Conservation (phyloP, 2,329 filamentous ascomycete species). For the Catunica adiposa region DNA sequence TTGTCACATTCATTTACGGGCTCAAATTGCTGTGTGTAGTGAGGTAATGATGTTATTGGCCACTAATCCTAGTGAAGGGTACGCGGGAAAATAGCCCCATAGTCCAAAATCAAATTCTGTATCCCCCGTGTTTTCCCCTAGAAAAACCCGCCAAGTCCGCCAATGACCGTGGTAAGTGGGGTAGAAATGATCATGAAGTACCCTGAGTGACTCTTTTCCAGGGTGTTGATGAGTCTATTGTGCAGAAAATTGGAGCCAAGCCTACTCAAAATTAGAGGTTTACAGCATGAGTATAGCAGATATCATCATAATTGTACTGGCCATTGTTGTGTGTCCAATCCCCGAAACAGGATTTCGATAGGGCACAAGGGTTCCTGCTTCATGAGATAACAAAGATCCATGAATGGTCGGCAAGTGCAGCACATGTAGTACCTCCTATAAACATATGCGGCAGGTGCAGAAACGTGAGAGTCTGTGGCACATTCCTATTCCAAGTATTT, state of each 20-base stretch:
- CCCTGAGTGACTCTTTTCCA: not conserved
- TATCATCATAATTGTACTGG: too few species aligned
- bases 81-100: not conserved
- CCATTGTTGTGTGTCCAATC: too few species aligned
- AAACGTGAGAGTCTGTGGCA: slow-evolving; percentile 8
- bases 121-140: not conserved
- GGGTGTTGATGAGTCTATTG: not conserved
- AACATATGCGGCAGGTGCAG: too few species aligned
- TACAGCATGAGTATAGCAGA: too few species aligned
- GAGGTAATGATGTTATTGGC: not conserved
- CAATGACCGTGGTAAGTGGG: not conserved
- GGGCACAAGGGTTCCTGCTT: not conserved
- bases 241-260: not conserved
- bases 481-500: slow-evolving; percentile 3
- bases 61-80: not conserved
- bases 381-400: not conserved
- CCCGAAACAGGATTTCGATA: not conserved
- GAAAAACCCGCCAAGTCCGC: not conserved
- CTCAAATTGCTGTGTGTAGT: not conserved
- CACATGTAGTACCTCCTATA: too few species aligned
- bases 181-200: not conserved
- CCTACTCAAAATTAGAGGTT: not conserved
- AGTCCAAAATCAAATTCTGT: not conserved
- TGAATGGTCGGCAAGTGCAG: not conserved
- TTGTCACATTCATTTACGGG: not conserved